A percentile compares a stretch with the other conserved stretches of the same genome.
These are phyloP conservation scores for Barnettozyma sucrosica DNA, from an alignment of 805 yeast genomes.

Conservation along the genomic window DNA sequence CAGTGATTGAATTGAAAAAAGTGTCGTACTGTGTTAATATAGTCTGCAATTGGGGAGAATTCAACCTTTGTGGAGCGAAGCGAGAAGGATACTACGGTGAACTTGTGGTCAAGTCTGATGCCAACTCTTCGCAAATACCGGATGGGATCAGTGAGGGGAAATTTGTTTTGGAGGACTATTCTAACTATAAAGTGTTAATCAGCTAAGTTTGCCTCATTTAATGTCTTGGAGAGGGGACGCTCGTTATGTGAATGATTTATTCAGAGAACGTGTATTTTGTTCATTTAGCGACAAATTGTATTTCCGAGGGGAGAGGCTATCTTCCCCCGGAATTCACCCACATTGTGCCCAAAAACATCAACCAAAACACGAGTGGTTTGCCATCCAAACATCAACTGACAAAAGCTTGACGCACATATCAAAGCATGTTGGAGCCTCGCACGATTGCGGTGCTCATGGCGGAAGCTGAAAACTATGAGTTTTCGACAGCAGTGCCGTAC, in stretches of 20 bases:
- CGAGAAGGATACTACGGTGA: constrained; percentile 17
- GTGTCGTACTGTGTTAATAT: no score
- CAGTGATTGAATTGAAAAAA: constrained; percentile 62
- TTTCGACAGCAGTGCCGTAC: constrained; percentile 44
- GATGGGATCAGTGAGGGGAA: constrained; percentile 23
- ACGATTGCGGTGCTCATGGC: constrained; percentile 32
- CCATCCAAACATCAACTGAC: neutral
- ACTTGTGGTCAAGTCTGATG: constrained; percentile 53
- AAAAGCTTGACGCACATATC: neutral
- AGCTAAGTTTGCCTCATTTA: constrained; percentile 8
- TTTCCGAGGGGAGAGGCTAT: neutral
- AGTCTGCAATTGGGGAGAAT: neutral
- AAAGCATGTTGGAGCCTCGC: constrained; percentile 9
- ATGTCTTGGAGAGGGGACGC: constrained; percentile 26
- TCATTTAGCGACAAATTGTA: constrained; percentile 3
- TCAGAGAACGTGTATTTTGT: constrained; percentile 32
- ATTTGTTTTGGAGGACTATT: constrained; percentile 52
- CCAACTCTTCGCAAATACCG: constrained; percentile 35
- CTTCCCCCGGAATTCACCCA: neutral
- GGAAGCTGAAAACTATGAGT: constrained; percentile 51
- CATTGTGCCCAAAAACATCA: neutral
- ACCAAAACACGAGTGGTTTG: neutral
- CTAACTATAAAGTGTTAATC: constrained; percentile 29
- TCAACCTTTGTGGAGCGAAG: neutral
- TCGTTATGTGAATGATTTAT: constrained; percentile 33